phyloP scores from a whole-genome alignment of 768 basidiomycete genomes.

The Mycena maculata region DNA sequence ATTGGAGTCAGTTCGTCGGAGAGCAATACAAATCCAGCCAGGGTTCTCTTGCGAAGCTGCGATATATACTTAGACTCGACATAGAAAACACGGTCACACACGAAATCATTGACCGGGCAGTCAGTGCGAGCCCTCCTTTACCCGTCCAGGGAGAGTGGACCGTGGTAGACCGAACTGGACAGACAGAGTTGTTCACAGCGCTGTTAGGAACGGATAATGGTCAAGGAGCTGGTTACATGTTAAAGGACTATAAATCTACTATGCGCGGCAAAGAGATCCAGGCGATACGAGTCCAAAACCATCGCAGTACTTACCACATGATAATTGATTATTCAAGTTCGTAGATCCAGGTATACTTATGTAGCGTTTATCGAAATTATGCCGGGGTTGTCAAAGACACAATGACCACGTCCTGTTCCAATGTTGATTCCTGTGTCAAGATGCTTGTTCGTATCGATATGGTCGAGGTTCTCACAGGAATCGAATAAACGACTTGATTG shows the following conservation, averaged over 20 bases:
- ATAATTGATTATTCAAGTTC: background rate
- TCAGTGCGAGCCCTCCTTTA: background rate
- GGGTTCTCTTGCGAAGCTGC: background rate
- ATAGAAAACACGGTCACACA: background rate
- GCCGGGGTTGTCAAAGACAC: no score
- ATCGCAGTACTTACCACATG: background rate
- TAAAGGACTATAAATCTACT: slow-evolving; percentile 1
- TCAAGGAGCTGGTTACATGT: slow-evolving; percentile 4
- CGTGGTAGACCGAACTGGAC: background rate
- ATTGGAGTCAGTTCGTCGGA: background rate
- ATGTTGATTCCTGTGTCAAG: no score
- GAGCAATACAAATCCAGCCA: background rate
- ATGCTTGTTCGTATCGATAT: no score
- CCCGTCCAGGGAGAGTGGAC: background rate
- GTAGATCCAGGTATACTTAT: no score
- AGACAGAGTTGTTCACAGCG: background rate
- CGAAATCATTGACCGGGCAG: background rate
- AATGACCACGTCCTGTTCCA: no score
- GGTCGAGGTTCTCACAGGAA: no score
- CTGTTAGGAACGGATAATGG: slow-evolving; percentile 14
- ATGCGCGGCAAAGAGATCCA: slow-evolving; percentile 3
- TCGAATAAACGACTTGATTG: no score
- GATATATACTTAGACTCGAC: background rate
- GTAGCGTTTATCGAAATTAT: no score
- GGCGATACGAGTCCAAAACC: background rate